Base-by-base conservation (phyloP, 768 basidiomycete genomes). In the Tricholoma terreum region DNA sequence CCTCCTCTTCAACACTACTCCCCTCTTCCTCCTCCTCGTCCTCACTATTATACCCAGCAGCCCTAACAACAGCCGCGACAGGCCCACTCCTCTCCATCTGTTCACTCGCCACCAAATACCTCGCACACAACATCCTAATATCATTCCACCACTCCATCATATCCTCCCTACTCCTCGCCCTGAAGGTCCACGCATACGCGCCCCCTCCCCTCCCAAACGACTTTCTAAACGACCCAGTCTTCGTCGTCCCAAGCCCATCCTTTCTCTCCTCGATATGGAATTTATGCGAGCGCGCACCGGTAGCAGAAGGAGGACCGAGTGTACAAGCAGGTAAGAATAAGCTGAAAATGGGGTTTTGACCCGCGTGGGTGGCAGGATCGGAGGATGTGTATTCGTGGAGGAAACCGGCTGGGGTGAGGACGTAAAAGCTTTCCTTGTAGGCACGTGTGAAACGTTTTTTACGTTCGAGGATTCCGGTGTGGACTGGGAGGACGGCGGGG, bases 101-200 rank as follows among this genome's bases (percentile, higher is more conserved):
- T 75, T 98, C 97, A 61, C 89, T 91, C 33, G 94, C 94, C 38
- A 98, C 92, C 53, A 99, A 81, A 69, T 97, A 98, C 60, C 93
- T 74, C 19, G 94, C 93, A 65, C 94, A 95, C 38, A 96, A 76
- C 92, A 95, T 94, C 59, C 92, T 75, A 38, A 95, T 79, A 68
- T 98, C 97, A 68, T 98, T 98, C 97, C 97, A 99, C 92, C 97
- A 97, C 75, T 99, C 97, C 93, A 98, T 93, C 93, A 98, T 94
- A 63, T 98, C 96, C 61, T 98, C 96, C 62, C 90, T 84, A 57
- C 86, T 89, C 58, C 96, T 77, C 46, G 90, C 83, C 34, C 94
- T 82, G 80, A 99, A 98, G 50, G 86, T 90, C 86, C 90, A 98
- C 27, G 92, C 92, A 49, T 73, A 63, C 54, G 69, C 34, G 35